phyloP scores from a whole-genome alignment of 148 eudicot species.

The Arbutus unedo region DNA sequence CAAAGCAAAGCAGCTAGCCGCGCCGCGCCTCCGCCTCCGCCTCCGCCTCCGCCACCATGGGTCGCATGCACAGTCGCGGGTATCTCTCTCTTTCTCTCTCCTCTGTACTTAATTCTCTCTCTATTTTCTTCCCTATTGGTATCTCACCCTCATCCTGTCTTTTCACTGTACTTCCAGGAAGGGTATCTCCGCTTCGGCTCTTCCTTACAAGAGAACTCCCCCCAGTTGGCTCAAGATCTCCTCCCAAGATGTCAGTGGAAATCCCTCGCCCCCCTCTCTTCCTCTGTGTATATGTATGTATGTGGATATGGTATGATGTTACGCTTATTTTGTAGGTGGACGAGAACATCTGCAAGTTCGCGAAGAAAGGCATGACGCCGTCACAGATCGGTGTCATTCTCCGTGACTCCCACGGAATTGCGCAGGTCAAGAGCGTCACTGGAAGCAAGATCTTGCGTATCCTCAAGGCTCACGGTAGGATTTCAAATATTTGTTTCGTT shows the following conservation, averaged over 20 bases:
- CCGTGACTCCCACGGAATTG: constrained; percentile 37
- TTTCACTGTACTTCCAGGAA: constrained; percentile 15
- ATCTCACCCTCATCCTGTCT: not conserved
- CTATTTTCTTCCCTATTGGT: not conserved
- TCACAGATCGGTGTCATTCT: constrained; percentile 37
- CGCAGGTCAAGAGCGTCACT: constrained; percentile 37
- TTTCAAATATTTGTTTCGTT: not conserved
- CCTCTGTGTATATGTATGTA: not conserved
- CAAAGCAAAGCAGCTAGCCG: not conserved
- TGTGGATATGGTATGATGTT: not conserved
- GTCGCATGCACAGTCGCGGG: constrained; percentile 36
- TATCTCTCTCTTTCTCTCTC: not conserved
- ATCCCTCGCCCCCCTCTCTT: not conserved
- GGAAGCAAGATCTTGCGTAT: constrained; percentile 29
- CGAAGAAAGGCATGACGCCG: constrained; percentile 32
- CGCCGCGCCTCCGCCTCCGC: no score
- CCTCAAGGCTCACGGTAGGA: constrained; percentile 41
- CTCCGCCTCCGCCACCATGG: constrained; percentile 22
- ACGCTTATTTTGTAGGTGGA: constrained; percentile 22
- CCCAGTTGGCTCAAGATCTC: constrained; percentile 33
- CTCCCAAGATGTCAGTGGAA: constrained; percentile 17
- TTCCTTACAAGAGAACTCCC: constrained; percentile 33
- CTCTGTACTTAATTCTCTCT: not conserved
- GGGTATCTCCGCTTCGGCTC: constrained; percentile 31
- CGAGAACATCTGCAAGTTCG: constrained; percentile 32